Base-by-base conservation (phyloP, 805 yeast genomes). In the Wickerhamomyces alni region DNA sequence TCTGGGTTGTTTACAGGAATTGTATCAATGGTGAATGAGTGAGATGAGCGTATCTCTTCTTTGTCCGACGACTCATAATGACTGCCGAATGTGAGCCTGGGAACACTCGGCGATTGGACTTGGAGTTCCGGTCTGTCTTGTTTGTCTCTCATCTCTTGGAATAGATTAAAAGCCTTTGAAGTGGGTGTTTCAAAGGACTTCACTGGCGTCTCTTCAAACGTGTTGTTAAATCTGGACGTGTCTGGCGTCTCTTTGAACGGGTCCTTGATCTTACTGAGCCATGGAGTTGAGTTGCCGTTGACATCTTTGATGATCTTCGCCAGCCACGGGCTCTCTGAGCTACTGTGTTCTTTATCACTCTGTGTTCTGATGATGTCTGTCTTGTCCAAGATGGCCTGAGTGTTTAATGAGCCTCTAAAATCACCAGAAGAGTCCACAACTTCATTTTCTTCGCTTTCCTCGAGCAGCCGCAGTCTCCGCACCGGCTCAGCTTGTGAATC, bases 241-340 rank as follows among this genome's bases (percentile, higher is more conserved):
- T 33, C 21, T 5, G 57, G 56, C 1, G 59, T 54, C 11, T 52
- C 57, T 25, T 58, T 62, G 43, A 69, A 69, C 7, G 74, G 74
- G 42, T 69, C 58, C 21, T 45, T 51, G 16, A 66, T 49, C 25
- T 57, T 58, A 17, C 49, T 54, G 15, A 65, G 38, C 51, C 57
- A 53, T 4, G 60, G 55, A n/a, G 50, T 48, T 15, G 45, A 45
- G 3, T 47, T 24, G 15, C 47, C 41, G 6, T 8, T 17, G 24
- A 32, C 18, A 17, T 65, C 55, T 19, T 47, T 46, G 4, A 62
- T 46, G 18, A 52, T 55, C 17, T 46, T 47, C 10, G 59, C 9
- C 11, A 59, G 12, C 47, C 48, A 44, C 5, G 50, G 50, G 13
- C 47, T 46, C 9, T 43, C 38, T n/a, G n/a, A 30, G 15, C 27